Evolutionary conservation across 1,139 yeast species (phyloP), one percentile per base, ranked within the genome.

Genomic region (Debaryomyces sp.): DNA sequence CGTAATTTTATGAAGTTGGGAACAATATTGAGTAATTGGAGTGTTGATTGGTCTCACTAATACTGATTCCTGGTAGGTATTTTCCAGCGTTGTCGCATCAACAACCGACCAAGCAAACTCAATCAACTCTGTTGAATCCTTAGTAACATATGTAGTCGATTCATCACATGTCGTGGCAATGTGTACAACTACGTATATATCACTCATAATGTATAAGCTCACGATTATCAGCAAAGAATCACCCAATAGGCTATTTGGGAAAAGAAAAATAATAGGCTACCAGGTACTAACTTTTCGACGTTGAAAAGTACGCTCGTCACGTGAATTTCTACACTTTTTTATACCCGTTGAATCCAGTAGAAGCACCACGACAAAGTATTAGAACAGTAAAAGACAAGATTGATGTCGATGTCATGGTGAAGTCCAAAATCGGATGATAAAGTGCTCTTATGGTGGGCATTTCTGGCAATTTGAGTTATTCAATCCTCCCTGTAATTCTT

Each of bases 131-230:
- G 85, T 74, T 12, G 86, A 71, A 62, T 87, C 94, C 54, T 78
- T 80, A 32, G 85, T 69, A 44, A 84, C 80, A 57, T 81, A 79
- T 32, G 78, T 73, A 32, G 81, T 76, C 45, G 81, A 76, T 49
- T 85, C 91, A 60, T 85, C 91, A 56, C 87, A 82, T 15, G 92
- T 87, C 33, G 89, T 82, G 50, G 85, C 78, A 41, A 85, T 66
- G 54, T 85, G 84, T 39, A 85, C 70, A 48, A 84, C 85, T 56
- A 87, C 81, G 62, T 81, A 85, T 40, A 78, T 71, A 61, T 83
- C 88, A 58, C 80, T 70, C 86, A 82, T 82, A 26, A 32, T 46
- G 24, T 35, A 35, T 35, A 35, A 15, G 23, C 38, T 21, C 29
- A 15, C 42, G 33, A 27, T n/a, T 39, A 39, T 27, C 26, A 32